phyloP scores from a whole-genome alignment of 2,329 filamentous ascomycete species.

The Aspergillus floridensis region DNA sequence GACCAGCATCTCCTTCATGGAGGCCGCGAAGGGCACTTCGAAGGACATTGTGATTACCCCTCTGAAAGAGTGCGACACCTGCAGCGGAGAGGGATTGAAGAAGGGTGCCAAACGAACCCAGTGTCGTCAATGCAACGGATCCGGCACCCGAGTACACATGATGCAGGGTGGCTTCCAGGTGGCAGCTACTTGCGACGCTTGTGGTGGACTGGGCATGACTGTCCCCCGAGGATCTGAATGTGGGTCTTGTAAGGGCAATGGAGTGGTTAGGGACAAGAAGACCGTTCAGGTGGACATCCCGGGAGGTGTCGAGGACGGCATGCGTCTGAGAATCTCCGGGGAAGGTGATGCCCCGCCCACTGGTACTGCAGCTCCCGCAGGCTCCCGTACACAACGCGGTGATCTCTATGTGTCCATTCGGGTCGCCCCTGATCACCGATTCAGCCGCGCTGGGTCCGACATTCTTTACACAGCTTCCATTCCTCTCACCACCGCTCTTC shows the following conservation, averaged over 20 bases:
- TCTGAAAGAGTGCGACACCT: slow-evolving; percentile 76
- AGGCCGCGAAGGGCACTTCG: slow-evolving; percentile 84
- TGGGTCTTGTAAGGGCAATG: slow-evolving; percentile 73
- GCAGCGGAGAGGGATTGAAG: slow-evolving; percentile 80
- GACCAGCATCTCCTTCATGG: slow-evolving; percentile 89
- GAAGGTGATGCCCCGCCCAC: slow-evolving; percentile 85
- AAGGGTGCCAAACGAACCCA: slow-evolving; percentile 67
- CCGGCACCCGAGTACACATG: slow-evolving; percentile 81
- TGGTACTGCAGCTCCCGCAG: slow-evolving; percentile 63
- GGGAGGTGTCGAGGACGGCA: slow-evolving; percentile 92
- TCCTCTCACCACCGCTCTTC: slow-evolving; percentile 85
- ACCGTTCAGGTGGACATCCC: slow-evolving; percentile 89
- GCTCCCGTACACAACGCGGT: slow-evolving; percentile 67
- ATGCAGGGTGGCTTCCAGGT: slow-evolving; percentile 95
- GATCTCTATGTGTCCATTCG: slow-evolving; percentile 90
- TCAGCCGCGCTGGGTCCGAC: slow-evolving; percentile 82
- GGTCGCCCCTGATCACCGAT: slow-evolving; percentile 85
- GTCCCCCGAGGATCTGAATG: slow-evolving; percentile 82
- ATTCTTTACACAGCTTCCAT: slow-evolving; percentile 90
- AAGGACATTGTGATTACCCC: slow-evolving; percentile 89
- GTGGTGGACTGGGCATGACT: slow-evolving; percentile 72
- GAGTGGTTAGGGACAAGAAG: slow-evolving; percentile 78
- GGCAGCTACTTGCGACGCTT: slow-evolving; percentile 80
- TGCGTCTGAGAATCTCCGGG: slow-evolving; percentile 79
- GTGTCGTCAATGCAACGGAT: slow-evolving; percentile 80